These are phyloP conservation scores for Lecanicillium sp. DNA, from an alignment of 2,329 filamentous ascomycete genomes.

Conservation along the genomic window DNA sequence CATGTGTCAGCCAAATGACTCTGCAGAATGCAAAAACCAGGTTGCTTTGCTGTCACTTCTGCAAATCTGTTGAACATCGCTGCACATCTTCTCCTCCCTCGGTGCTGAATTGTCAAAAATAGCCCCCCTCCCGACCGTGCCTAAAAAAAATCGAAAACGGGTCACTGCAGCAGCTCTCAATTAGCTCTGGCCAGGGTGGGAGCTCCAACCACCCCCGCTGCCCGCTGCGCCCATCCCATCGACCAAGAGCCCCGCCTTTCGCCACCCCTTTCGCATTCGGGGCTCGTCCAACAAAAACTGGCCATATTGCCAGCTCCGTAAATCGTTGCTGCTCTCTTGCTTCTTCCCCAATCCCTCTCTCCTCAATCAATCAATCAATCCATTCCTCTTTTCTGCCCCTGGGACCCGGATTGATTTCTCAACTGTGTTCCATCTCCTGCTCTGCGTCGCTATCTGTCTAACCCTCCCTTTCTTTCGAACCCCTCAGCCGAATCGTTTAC, in stretches of 20 bases:
- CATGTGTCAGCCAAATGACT: too few relatives aligned
- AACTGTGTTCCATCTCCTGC: constrained; percentile 8
- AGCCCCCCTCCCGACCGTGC: too few relatives aligned
- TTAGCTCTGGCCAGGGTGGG: constrained; percentile 4
- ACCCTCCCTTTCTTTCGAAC: constrained; percentile 8
- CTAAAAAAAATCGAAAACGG: background rate
- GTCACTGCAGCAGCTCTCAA: constrained; percentile 7
- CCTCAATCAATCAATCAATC: background rate
- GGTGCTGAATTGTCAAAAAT: too few relatives aligned
- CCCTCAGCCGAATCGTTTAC: constrained; percentile 18
- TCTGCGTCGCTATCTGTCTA: constrained; percentile 6
- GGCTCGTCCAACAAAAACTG: constrained; percentile 1
- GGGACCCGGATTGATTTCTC: constrained; percentile 5
- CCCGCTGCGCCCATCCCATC: constrained; percentile 10
- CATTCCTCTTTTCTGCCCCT: background rate
- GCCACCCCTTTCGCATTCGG: constrained; percentile 2
- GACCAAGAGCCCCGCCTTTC: constrained; percentile 6
- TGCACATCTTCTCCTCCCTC: too few relatives aligned
- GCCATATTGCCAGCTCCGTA: background rate
- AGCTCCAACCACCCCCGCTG: constrained; percentile 8
- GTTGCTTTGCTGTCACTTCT: too few relatives aligned
- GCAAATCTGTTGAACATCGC: too few relatives aligned
- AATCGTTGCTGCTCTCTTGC: background rate
- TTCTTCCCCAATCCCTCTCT: background rate
- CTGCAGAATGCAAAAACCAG: too few relatives aligned